Evolutionary conservation across 192 early-diverging fungal species (phyloP), one percentile per base, ranked within the genome.

Genomic region (Podila epigama): DNA sequence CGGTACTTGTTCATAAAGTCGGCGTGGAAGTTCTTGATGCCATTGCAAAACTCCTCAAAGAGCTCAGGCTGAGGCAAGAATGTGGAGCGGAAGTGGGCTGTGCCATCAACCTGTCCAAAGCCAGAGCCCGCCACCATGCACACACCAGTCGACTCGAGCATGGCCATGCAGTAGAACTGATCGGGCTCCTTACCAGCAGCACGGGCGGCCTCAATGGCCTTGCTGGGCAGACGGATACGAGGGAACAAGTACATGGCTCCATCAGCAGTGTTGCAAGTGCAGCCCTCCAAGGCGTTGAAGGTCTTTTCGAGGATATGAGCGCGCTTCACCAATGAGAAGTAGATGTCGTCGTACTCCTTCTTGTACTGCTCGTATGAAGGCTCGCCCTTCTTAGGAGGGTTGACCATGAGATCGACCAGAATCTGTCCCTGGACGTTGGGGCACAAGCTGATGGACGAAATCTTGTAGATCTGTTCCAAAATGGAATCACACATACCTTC

Each of bases 191-290:
- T 87, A 32, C 91, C 89, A 31, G 71, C 79, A n/a, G 75, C 79
- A 39, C 86, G 77, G 42, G 96, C 96, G 51, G 89, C 93, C 37
- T 86, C 89, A 27, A 97, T 82, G 41, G 95, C 94, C 60, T 87
- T 90, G 56, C 80, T 56, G 22, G 96, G 92, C 10, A 98, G 73
- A 42, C 67, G 65, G 58, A 99, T 89, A 32, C 71, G 83, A 16
- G 97, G 97, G 88, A 98, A 98, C 58, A 96, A 85, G 82, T 99
- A 99, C 96, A 99, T 96, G 57, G 97, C 92, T 54, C 97, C 97
- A 75, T 94, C 87, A 1, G 97, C 94, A 58, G 83, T 81, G 68
- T 96, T 93, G 87, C 95, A 97, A 20, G 84, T 88, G 64, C 94
- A 89, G 27, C 91, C 92, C 75, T 94, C 92, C 60, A 98, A 84